A percentile compares a stretch with the other conserved stretches of the same genome.
Evolutionary conservation across 169 alveolate species (phyloP).

Genomic region (Plasmodium malariae): DNA sequence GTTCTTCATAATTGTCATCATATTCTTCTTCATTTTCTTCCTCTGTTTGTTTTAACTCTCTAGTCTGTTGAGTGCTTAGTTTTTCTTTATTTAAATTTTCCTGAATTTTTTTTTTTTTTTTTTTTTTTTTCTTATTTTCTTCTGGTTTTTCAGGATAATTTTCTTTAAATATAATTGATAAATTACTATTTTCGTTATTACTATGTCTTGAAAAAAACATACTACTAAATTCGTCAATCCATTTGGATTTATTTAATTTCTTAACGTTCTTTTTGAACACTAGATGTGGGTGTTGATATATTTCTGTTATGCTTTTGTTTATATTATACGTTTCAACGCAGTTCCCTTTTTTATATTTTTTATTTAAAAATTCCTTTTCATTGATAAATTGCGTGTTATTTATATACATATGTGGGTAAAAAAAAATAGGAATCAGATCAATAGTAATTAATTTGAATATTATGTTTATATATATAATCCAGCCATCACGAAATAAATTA

Average conservation of each 20-base stretch:
- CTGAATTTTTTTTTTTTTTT: slow-evolving; percentile 21
- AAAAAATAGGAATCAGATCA: slow-evolving; percentile 63
- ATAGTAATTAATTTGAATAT: slow-evolving; percentile 50
- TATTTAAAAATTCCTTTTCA: slow-evolving; percentile 36
- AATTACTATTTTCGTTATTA: slow-evolving; percentile 51
- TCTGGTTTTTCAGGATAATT: slow-evolving; percentile 40
- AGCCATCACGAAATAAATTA: slow-evolving; percentile 65
- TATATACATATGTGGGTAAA: slow-evolving; percentile 60
- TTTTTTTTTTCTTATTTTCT: slow-evolving; percentile 49
- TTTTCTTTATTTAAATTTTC: slow-evolving; percentile 18
- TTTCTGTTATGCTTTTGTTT: slow-evolving; percentile 69
- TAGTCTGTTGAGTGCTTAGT: neutral
- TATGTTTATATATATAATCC: slow-evolving; percentile 58
- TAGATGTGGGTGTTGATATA: slow-evolving; percentile 62
- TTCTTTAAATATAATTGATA: slow-evolving; percentile 42
- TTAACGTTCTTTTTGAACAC: slow-evolving; percentile 66
- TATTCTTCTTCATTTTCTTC: slow-evolving; percentile 19
- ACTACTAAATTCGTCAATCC: slow-evolving; percentile 76
- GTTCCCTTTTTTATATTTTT: slow-evolving; percentile 57
- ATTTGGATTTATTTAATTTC: slow-evolving; percentile 62
- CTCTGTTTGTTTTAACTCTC: neutral
- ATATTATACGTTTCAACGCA: slow-evolving; percentile 51
- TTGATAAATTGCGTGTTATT: slow-evolving; percentile 54
- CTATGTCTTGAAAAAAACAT: slow-evolving; percentile 65
- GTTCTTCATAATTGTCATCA: slow-evolving; percentile 14